Evolutionary conservation across 2,329 filamentous ascomycete genomes (phyloP).

Genomic region (Fusarium beomiforme): DNA sequence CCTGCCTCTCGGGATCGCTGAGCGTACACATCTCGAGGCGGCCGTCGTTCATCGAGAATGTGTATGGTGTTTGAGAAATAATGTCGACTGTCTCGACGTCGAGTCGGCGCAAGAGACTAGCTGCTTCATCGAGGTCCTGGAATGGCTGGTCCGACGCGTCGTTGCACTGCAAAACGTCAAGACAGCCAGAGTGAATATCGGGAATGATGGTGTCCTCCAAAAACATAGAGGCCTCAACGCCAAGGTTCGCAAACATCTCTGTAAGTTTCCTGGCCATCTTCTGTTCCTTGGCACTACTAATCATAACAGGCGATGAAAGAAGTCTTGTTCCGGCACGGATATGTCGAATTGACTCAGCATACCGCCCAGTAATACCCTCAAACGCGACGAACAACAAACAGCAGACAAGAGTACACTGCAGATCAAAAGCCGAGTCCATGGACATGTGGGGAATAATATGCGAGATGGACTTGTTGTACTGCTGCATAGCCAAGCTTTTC

Average conservation of each 20-base stretch:
- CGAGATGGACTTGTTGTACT: conserved; percentile 38
- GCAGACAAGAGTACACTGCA: conserved; percentile 33
- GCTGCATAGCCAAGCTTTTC: conserved; percentile 28
- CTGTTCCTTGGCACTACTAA: background rate
- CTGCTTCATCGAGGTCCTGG: conserved; percentile 29
- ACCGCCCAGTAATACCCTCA: conserved; percentile 36
- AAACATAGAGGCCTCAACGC: conserved; percentile 33
- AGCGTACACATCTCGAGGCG: background rate
- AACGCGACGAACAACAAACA: conserved; percentile 39
- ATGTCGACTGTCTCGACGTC: conserved; percentile 16
- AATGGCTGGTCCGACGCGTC: background rate
- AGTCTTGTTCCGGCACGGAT: conserved; percentile 30
- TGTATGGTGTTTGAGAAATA: background rate
- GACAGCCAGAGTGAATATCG: background rate
- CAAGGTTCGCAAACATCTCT: conserved; percentile 34
- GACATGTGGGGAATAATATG: conserved; percentile 31
- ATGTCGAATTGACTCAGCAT: conserved; percentile 33
- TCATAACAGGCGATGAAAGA: background rate
- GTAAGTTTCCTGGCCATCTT: conserved; percentile 24
- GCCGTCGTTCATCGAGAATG: background rate
- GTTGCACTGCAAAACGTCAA: background rate
- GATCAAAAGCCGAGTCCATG: conserved; percentile 3
- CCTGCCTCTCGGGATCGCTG: background rate
- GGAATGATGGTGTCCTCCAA: conserved; percentile 28
- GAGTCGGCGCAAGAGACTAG: conserved; percentile 12